Evolutionary conservation across 257 asterid species (phyloP).

Genomic region (Lycium barbarum): DNA sequence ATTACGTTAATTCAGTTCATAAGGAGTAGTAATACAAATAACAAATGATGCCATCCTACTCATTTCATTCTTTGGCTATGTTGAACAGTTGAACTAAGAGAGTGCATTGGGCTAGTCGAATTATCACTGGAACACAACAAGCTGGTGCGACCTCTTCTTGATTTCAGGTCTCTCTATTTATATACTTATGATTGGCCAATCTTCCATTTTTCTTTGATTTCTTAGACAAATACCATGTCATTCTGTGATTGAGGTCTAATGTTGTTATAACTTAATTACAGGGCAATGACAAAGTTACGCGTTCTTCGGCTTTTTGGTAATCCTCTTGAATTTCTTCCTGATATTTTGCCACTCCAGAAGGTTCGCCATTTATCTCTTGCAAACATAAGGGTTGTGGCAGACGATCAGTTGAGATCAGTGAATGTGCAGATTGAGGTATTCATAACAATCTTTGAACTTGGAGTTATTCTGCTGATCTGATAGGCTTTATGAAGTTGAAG

Average conservation of each 20-base stretch:
- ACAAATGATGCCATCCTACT: constrained; percentile 34
- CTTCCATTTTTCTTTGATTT: constrained; percentile 20
- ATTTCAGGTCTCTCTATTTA: constrained; percentile 84
- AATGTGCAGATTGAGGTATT: constrained; percentile 96
- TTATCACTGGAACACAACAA: constrained; percentile 99
- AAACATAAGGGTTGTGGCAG: constrained; percentile 90
- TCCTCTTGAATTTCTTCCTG: constrained; percentile 98
- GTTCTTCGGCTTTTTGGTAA: constrained; percentile 94
- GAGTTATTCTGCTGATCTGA: constrained; percentile 29
- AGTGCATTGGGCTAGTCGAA: constrained; percentile 86
- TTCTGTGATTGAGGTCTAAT: constrained; percentile 47
- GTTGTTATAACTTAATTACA: constrained; percentile 59
- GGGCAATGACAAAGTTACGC: constrained; percentile 91
- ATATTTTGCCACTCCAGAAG: constrained; percentile 82
- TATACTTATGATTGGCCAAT: constrained; percentile 33
- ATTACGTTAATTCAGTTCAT: constrained; percentile 5
- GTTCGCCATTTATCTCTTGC: constrained; percentile 98
- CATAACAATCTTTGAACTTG: constrained; percentile 36
- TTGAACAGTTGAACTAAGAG: constrained; percentile 82
- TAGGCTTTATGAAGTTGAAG: constrained; percentile 36
- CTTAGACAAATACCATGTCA: constrained; percentile 15
- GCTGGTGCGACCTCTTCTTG: constrained; percentile 97
- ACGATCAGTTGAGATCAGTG: constrained; percentile 84
- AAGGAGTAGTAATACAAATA: constrained; percentile 7
- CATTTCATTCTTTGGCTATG: constrained; percentile 35